Conservation (phyloP, 2,329 filamentous ascomycete species). For the Fusarium globosum region DNA sequence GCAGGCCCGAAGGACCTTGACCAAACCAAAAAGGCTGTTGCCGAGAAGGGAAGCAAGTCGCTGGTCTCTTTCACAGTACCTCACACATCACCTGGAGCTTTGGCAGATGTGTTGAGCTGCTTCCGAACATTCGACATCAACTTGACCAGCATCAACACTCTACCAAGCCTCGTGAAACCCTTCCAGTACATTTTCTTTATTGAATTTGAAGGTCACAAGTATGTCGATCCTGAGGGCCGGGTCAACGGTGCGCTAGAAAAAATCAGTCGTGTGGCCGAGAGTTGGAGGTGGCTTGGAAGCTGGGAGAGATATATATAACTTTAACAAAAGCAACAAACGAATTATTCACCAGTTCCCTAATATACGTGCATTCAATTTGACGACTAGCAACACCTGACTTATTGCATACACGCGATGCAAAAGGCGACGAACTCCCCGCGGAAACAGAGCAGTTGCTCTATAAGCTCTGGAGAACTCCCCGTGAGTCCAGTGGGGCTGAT, state of each 20-base stretch:
- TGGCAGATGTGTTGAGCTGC: slow-evolving; percentile 82
- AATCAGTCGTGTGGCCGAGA: slow-evolving; percentile 67
- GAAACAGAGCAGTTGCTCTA: slow-evolving; percentile 16
- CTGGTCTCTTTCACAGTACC: slow-evolving; percentile 86
- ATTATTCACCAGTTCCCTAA: slow-evolving; percentile 11
- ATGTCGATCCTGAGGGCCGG: slow-evolving; percentile 62
- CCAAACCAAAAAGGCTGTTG: slow-evolving; percentile 42
- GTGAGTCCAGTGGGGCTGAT: slow-evolving; percentile 36
- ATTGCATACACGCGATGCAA: slow-evolving; percentile 20
- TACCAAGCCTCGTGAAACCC: slow-evolving; percentile 77
- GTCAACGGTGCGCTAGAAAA: slow-evolving; percentile 71
- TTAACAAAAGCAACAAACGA: slow-evolving; percentile 28
- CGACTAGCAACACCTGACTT: slow-evolving; percentile 3
- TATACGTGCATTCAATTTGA: slow-evolving; percentile 6
- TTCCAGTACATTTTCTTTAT: slow-evolving; percentile 98
- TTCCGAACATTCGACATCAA: slow-evolving; percentile 82
- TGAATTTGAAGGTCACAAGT: slow-evolving; percentile 78
- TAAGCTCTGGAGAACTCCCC: slow-evolving; percentile 38
- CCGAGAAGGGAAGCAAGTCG: slow-evolving; percentile 66
- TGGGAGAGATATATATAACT: slow-evolving; percentile 61
- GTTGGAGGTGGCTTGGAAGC: slow-evolving; percentile 76
- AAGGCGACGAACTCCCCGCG: slow-evolving; percentile 27
- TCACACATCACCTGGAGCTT: slow-evolving; percentile 80
- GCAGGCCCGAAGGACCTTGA: slow-evolving; percentile 42
- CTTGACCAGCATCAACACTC: slow-evolving; percentile 88